Base-by-base conservation (phyloP, 352 stramenopile species). In the Pythium coloratum region DNA sequence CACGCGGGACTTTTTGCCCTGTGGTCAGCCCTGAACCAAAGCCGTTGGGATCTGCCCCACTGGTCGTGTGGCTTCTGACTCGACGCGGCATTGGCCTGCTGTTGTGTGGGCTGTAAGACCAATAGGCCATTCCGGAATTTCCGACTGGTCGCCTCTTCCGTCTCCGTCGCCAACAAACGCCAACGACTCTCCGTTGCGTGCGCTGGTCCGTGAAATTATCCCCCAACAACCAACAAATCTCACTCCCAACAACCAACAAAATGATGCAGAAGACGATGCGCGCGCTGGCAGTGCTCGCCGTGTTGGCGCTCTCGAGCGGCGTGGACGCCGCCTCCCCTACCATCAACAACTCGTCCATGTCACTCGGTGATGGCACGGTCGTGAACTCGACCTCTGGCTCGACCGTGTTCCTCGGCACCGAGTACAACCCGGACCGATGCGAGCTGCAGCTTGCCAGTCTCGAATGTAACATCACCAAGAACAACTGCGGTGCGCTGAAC, bases 401-500 rank as follows among this genome's bases (percentile, higher is more conserved):
- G 34, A 89, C 84, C 10, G 65, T 76, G 36, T 90, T 88, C 68
- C 66, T 83, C 32, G 80, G 76, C 57, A 90, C 81, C 2, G 81
- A 90, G 66, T 92, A 90, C 81, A 88, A 90, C 70, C 78, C 80
- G 9, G 46, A 65, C 60, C 81, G 80, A 71, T 94, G 85, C 57
- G 51, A 81, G 59, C 76, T 91, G 33, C 85, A 94, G 71, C 91
- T 91, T 63, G 61, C 76, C 57, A 89, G 77, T 32, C 71, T 92
- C 46, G 59, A 83, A 56, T 94, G 85, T 70, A 59, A 64, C 47
- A 54, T 18, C 42, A 78, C 76, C 61, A 70, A 69, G 5, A 50
- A 63, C 46, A 38, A 82, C 60, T 94, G 85, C 64, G 85, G 63
- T 24, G 70, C 85, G 53, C 63, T 94, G 7, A 94, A 94, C 66